Evolutionary conservation across 805 yeast species (phyloP).

Genomic region (Hanseniaspora taiwanica): DNA sequence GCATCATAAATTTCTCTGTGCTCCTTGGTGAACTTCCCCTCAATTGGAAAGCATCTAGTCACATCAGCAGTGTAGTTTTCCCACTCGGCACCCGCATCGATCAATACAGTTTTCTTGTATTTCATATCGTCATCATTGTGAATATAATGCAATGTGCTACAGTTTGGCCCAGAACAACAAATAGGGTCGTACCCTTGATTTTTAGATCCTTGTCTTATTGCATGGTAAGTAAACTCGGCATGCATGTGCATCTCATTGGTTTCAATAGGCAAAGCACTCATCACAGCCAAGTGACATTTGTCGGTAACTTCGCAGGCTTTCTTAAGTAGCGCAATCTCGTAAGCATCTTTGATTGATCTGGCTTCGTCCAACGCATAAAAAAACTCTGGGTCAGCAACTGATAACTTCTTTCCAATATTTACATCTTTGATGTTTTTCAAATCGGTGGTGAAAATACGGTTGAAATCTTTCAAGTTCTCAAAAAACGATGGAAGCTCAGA

Average conservation of each 20-base stretch:
- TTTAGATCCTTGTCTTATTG: slow-evolving; percentile 88
- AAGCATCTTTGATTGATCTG: slow-evolving; percentile 71
- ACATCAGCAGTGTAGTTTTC: slow-evolving; percentile 84
- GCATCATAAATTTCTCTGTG: slow-evolving; percentile 69
- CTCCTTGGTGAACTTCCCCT: slow-evolving; percentile 81
- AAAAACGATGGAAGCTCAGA: slow-evolving; percentile 33
- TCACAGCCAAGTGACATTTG: slow-evolving; percentile 78
- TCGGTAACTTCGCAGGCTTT: slow-evolving; percentile 80
- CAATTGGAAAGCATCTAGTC: slow-evolving; percentile 87
- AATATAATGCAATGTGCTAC: slow-evolving; percentile 84
- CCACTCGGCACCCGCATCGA: slow-evolving; percentile 99
- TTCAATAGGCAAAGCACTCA: slow-evolving; percentile 86
- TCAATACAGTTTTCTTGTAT: slow-evolving; percentile 53
- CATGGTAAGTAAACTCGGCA: slow-evolving; percentile 90
- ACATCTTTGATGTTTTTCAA: slow-evolving; percentile 29
- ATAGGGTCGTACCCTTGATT: slow-evolving; percentile 86
- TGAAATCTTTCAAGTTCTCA: slow-evolving; percentile 16
- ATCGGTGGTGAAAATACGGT: slow-evolving; percentile 39
- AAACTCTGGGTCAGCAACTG: slow-evolving; percentile 28
- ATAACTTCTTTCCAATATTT: slow-evolving; percentile 25
- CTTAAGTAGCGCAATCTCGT: slow-evolving; percentile 61
- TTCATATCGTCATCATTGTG: slow-evolving; percentile 57
- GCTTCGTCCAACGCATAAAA: slow-evolving; percentile 77
- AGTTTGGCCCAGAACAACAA: slow-evolving; percentile 85
- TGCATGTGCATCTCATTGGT: slow-evolving; percentile 82